Evolutionary conservation across 495 filamentous ascomycete genomes (phyloP), one percentile per base, ranked within the genome.

Genomic region (Monascus purpureus): DNA sequence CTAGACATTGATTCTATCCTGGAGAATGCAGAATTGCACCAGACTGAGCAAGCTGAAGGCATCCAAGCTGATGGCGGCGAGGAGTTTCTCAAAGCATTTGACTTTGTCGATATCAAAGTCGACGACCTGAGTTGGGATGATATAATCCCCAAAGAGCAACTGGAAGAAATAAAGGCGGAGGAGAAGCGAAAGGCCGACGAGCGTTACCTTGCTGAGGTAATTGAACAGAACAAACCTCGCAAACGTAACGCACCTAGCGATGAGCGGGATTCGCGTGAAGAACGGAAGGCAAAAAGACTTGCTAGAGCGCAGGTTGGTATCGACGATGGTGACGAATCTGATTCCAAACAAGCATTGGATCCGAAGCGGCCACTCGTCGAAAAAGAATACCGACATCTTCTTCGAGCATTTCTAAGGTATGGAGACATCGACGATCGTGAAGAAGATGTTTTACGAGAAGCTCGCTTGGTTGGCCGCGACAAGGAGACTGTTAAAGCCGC

Each of bases 1-100:
- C 75, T 99, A n/a, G 90, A 99, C 46, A 95, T 99, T 37, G 90
- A 99, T 44, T 81, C 85, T 9, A 87, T 99, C 14, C 75, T 99
- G 8, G 86, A 82, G 29, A 92, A 92, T 53, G 90, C 92, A 15
- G 90, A 99, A 58, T 74, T 94, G 40, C 86, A 94, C 39, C 80
- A 92, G 46, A 94, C 87, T 0, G 84, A 93, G 44, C 78, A 94
- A 26, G 75, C 82, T 3, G 81, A 87, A 43, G 83, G 80, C 24
- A 80, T 95, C 30, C 82, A 88, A 36, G 90, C 85, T 33, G 90
- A 94, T 48, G 81, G 82, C 44, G 82, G 82, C 32, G 81, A 85
- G 41, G 93, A 95, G 31, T 99, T 96, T 52, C 70, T 96, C 54
- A 84, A 82, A 39, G 78, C 74, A 27, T 81, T 84, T 43, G 75